Evolutionary conservation across 345 rosid genomes (phyloP).

Genomic region (Eucalyptus victrix): DNA sequence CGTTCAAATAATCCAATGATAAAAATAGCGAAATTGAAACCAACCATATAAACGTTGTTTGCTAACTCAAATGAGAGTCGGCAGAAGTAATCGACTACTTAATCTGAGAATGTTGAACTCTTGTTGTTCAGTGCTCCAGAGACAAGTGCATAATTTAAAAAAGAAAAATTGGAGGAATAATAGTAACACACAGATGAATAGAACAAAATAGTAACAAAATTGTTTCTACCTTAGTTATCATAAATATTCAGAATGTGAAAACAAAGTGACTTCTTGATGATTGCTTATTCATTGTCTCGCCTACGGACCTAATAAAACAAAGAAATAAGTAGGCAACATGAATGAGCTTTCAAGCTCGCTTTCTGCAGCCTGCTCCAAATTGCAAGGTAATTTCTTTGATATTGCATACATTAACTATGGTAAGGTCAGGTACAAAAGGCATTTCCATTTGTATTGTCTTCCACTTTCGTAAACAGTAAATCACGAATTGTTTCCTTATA

Average conservation of each 20-base stretch:
- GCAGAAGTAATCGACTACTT: neutral
- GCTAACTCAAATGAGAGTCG: neutral
- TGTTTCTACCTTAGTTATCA: slow-evolving; percentile 54
- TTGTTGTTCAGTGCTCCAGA: slow-evolving; percentile 73
- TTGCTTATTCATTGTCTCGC: slow-evolving; percentile 83
- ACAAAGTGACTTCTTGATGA: slow-evolving; percentile 79
- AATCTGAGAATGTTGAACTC: neutral
- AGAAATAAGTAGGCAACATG: neutral
- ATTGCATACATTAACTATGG: slow-evolving; percentile 69
- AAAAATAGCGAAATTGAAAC: neutral
- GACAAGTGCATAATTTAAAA: neutral
- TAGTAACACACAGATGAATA: neutral
- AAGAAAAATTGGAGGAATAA: neutral
- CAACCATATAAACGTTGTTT: neutral
- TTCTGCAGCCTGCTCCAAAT: slow-evolving; percentile 70
- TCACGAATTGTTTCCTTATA: slow-evolving; percentile 85
- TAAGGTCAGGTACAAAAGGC: slow-evolving; percentile 73
- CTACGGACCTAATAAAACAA: slow-evolving; percentile 50
- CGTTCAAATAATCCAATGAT: neutral
- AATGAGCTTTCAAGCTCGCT: slow-evolving; percentile 6
- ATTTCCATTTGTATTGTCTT: slow-evolving; percentile 32
- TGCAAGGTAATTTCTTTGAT: slow-evolving; percentile 61
- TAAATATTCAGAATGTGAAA: slow-evolving; percentile 65
- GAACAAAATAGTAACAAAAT: neutral
- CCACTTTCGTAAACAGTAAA: slow-evolving; percentile 18